Evolutionary conservation across 257 asterid genomes (phyloP).

Genomic region (Mentha longifolia): DNA sequence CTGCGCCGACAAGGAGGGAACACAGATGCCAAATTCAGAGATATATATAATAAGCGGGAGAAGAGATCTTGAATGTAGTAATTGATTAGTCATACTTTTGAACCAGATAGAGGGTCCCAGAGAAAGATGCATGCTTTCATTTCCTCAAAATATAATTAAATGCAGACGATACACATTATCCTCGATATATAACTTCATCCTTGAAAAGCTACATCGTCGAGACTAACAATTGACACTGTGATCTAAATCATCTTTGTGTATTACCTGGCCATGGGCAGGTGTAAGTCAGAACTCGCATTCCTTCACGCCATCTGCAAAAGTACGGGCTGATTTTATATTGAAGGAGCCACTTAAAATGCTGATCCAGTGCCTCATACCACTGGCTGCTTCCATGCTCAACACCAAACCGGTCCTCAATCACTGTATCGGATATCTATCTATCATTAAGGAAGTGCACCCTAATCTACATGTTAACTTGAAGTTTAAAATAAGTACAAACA

Average conservation of each 20-base stretch:
- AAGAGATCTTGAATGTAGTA: neutral
- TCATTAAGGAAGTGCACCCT: conserved; percentile 51
- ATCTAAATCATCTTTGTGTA: conserved; percentile 19
- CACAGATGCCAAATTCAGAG: conserved; percentile 17
- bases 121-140: neutral
- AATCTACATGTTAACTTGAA: conserved; percentile 11
- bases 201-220: conserved; percentile 6
- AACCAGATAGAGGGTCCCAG: conserved; percentile 20
- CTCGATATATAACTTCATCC: conserved; percentile 18
- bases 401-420: conserved; percentile 96
- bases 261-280: conserved; percentile 99
- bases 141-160: neutral
- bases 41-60: conserved; percentile 18
- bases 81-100: conserved; percentile 22
- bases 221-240: neutral
- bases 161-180: conserved; percentile 3
- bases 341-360: conserved; percentile 94
- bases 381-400: conserved; percentile 92
- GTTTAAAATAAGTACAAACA: conserved; percentile 21
- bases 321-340: conserved; percentile 94
- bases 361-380: conserved; percentile 92
- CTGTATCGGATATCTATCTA: conserved; percentile 89
- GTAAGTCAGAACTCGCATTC: conserved; percentile 95
- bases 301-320: conserved; percentile 98
- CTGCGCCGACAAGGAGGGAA: conserved; percentile 48